phyloP scores from a whole-genome alignment of 495 filamentous ascomycete genomes.

The Neurospora cerealis region DNA sequence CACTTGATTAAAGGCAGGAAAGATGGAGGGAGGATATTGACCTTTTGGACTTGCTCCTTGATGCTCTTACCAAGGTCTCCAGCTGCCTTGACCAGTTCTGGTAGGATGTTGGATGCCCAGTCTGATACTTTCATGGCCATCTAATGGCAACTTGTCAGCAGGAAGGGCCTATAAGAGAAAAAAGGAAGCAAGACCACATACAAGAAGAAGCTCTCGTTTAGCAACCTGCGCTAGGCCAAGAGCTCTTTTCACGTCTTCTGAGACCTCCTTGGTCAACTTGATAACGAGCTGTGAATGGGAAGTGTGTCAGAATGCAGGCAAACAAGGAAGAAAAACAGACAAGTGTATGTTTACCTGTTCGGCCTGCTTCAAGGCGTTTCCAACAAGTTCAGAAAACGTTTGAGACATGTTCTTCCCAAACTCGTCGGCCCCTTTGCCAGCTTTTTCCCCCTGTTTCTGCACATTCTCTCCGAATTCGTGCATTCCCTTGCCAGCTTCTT shows the following conservation, averaged over 20 bases:
- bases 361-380: background rate
- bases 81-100: background rate
- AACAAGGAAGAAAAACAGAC: background rate
- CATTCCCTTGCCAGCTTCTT: background rate
- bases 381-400: background rate
- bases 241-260: background rate
- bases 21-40: background rate
- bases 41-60: background rate
- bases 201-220: background rate
- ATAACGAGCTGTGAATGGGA: background rate
- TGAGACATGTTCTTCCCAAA: background rate
- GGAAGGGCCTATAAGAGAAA: background rate
- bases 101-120: background rate
- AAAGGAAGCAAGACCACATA: background rate
- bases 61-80: background rate
- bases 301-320: background rate
- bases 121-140: background rate
- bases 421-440: background rate
- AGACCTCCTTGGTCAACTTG: background rate
- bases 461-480: background rate
- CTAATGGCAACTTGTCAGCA: background rate
- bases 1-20: background rate
- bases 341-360: background rate
- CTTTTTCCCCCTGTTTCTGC: background rate
- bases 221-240: background rate